Percentiles rank a stretch among this genome's conserved stretches.
These are phyloP conservation scores for Musa schizocarpa DNA, from an alignment of 176 grass and related monocot species.

Conservation along the genomic window DNA sequence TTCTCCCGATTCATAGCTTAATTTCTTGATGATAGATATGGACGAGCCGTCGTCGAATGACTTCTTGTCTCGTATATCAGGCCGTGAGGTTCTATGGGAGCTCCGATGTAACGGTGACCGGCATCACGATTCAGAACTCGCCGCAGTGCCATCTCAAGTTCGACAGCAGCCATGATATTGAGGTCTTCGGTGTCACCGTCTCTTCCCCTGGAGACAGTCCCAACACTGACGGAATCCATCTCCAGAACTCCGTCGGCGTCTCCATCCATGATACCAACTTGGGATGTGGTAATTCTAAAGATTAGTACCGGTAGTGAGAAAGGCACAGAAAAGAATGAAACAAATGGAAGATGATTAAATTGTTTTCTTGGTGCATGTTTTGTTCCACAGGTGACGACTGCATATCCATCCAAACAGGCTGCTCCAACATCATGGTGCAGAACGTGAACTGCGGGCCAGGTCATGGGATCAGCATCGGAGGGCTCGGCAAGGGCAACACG, in stretches of 20 bases:
- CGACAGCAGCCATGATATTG: conserved; percentile 37
- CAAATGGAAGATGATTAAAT: background rate
- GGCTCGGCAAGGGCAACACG: conserved; percentile 42
- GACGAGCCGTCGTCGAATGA: background rate
- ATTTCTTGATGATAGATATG: too few relatives aligned
- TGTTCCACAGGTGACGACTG: conserved; percentile 50
- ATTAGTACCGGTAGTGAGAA: background rate
- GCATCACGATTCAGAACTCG: conserved; percentile 53
- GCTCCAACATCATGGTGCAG: conserved; percentile 38
- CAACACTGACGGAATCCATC: conserved; percentile 73
- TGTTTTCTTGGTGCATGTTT: background rate
- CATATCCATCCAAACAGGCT: conserved; percentile 62
- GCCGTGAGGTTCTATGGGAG: conserved; percentile 49
- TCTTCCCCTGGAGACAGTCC: conserved; percentile 55
- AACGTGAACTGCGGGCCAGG: conserved; percentile 47
- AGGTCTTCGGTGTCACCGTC: conserved; percentile 36
- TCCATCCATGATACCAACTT: conserved; percentile 36
- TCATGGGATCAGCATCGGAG: conserved; percentile 69
- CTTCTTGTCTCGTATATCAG: conserved; percentile 19
- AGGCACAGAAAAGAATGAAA: background rate
- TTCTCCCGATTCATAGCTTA: too few relatives aligned
- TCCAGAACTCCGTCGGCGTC: conserved; percentile 35
- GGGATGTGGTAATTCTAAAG: conserved; percentile 33
- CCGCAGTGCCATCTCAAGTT: conserved; percentile 57
- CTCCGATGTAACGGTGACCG: conserved; percentile 38